These are phyloP conservation scores for Citrus hindsii DNA, from an alignment of 345 rosid species.

Conservation along the genomic window DNA sequence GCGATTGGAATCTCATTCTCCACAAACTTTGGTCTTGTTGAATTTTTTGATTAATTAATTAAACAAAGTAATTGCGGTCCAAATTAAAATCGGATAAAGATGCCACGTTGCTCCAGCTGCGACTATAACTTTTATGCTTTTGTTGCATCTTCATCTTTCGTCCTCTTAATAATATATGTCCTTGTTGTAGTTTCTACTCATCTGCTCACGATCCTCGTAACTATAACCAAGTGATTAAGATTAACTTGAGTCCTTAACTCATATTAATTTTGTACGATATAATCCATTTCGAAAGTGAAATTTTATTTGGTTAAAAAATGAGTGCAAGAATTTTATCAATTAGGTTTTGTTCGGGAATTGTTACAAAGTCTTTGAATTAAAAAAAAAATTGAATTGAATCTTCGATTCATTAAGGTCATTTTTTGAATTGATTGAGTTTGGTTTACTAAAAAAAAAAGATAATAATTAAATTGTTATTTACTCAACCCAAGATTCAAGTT, in stretches of 20 bases:
- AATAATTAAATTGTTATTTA: no score
- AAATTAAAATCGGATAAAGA: constrained; percentile 15
- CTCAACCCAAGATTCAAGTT: no score
- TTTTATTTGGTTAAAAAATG: no score
- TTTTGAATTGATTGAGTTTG: no score
- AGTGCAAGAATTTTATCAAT: no score
- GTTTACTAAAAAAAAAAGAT: no score
- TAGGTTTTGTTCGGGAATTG: no score
- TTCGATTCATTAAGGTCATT: no score
- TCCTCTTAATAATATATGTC: neutral
- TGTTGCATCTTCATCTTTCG: neutral
- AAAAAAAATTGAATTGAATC: no score
- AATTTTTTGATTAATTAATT: neutral
- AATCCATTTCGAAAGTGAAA: neutral
- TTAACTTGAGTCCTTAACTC: neutral
- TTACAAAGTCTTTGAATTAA: no score
- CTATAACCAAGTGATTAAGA: neutral
- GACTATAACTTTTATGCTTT: constrained; percentile 19
- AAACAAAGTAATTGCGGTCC: constrained; percentile 3
- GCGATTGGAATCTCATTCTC: constrained; percentile 18
- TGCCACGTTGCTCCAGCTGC: constrained; percentile 14
- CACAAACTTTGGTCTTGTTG: neutral
- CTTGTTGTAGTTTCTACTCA: neutral
- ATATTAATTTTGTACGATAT: no score
- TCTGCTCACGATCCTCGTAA: neutral